These are phyloP conservation scores for Myrica gale DNA, from an alignment of 306 rosid genomes.

Conservation along the genomic window DNA sequence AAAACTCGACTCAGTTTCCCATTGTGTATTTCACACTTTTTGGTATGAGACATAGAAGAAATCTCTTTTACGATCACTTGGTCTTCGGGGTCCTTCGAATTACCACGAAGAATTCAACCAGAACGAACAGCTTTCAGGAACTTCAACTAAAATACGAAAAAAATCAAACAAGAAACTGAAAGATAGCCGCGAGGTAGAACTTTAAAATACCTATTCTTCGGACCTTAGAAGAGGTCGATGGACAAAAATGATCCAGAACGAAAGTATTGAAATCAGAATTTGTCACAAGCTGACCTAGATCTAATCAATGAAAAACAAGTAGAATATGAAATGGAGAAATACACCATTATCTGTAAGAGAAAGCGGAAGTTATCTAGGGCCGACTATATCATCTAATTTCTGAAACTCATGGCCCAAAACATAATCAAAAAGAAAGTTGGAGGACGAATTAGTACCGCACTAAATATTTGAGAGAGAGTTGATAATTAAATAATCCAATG, in stretches of 20 bases:
- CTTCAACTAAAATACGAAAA: background rate
- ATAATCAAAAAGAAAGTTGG: background rate
- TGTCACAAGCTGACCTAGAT: background rate
- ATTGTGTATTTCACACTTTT: too few species aligned
- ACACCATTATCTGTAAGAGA: background rate
- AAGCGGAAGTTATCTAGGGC: background rate
- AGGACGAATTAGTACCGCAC: too few species aligned
- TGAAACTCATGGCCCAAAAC: background rate
- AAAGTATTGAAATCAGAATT: background rate
- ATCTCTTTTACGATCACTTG: too few species aligned
- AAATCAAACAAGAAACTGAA: background rate
- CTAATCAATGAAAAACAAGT: background rate
- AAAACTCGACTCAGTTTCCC: too few species aligned
- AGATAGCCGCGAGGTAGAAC: background rate
- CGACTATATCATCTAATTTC: background rate
- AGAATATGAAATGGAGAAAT: background rate
- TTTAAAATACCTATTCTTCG: too few species aligned
- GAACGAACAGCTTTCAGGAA: background rate
- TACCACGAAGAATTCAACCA: background rate
- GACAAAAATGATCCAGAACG: background rate
- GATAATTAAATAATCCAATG: background rate
- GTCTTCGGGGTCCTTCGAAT: background rate
- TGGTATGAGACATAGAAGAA: too few species aligned
- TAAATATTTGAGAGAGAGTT: too few species aligned
- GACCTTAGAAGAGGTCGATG: too few species aligned